Evolutionary conservation across 306 rosid species (phyloP).

Genomic region (Glycine tomentella): DNA sequence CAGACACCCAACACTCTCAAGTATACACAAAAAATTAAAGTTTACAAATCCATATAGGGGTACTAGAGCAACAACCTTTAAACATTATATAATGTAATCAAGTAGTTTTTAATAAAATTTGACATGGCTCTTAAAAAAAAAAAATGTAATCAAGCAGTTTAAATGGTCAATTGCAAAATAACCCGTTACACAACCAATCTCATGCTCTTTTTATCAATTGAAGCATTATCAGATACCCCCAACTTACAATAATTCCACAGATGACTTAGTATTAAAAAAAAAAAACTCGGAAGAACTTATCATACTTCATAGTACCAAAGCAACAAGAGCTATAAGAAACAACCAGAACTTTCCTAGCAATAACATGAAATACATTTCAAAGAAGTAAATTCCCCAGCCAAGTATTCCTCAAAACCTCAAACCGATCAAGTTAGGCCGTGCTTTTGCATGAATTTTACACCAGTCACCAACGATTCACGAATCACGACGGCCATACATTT

Average conservation of each 20-base stretch:
- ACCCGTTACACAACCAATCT: neutral
- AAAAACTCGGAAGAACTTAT: neutral
- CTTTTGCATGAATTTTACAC: neutral
- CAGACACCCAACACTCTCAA: no score
- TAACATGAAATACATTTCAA: neutral
- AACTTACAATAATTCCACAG: neutral
- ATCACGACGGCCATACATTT: neutral
- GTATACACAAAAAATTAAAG: no score
- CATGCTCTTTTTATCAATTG: neutral
- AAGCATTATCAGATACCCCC: neutral
- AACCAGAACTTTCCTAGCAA: neutral
- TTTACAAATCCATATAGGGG: neutral
- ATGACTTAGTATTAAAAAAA: neutral
- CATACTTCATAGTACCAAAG: neutral
- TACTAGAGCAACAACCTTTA: neutral
- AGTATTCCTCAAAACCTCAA: no score
- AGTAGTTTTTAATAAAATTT: no score
- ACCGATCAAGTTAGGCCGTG: neutral
- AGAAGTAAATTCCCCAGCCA: neutral
- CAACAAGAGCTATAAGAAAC: neutral
- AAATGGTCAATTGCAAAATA: neutral
- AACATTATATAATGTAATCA: no score
- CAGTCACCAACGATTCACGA: neutral
- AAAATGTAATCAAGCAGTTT: no score
- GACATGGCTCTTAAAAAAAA: no score